A percentile compares a stretch with the other conserved stretches of the same genome.
phyloP scores from a whole-genome alignment of 2,329 filamentous ascomycete species.

The Cadophora sp. region DNA sequence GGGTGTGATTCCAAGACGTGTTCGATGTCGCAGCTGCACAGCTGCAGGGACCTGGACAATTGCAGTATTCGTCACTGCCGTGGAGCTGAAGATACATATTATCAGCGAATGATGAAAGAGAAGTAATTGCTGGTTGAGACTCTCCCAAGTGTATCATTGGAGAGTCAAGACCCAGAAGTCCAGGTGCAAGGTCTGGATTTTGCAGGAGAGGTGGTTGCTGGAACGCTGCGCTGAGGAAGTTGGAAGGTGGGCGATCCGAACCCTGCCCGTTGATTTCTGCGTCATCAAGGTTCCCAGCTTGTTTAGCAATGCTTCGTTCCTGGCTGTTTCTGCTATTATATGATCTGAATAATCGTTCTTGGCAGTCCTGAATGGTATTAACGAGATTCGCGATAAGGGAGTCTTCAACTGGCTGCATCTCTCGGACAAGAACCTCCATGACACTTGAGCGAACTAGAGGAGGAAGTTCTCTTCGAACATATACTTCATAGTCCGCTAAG shows the following conservation, averaged over 20 bases:
- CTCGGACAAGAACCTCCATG: background rate
- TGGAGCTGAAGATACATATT: too few species aligned
- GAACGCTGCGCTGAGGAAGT: too few species aligned
- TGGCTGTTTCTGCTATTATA: background rate
- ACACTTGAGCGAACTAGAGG: background rate
- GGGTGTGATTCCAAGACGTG: background rate
- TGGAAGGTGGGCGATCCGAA: too few species aligned
- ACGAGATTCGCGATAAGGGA: background rate
- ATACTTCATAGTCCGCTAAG: background rate
- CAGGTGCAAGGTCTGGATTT: too few species aligned
- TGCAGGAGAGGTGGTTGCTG: too few species aligned
- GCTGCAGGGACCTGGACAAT: background rate
- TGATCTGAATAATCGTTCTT: background rate
- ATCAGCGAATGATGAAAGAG: too few species aligned
- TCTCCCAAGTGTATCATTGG: too few species aligned
- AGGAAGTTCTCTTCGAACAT: background rate
- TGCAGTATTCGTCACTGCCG: background rate
- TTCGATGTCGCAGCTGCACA: background rate
- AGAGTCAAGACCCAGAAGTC: too few species aligned
- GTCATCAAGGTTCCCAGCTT: too few species aligned
- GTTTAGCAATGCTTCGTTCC: background rate
- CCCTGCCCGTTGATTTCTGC: too few species aligned
- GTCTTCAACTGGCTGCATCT: background rate
- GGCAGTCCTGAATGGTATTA: background rate
- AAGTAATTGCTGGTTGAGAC: too few species aligned